Percentiles rank a stretch among this genome's conserved stretches.
Conservation (phyloP, 768 basidiomycete genomes). For the Suillus brevipes region DNA sequence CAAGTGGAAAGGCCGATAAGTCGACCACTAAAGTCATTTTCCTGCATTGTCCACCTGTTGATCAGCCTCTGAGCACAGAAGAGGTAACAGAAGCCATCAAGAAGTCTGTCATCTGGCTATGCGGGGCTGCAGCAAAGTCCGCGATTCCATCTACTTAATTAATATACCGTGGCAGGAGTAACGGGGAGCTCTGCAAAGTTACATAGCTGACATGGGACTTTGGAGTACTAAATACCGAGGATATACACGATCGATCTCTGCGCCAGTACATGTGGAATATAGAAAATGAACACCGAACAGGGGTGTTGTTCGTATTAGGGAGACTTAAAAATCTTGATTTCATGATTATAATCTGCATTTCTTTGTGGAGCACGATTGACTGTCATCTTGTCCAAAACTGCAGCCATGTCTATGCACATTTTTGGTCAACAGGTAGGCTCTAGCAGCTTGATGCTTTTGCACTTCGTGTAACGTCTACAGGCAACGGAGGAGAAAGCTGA, state of each 20-base stretch:
- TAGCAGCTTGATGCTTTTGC: not conserved
- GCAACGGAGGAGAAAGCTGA: slow-evolving; percentile 95
- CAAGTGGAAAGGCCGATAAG: slow-evolving; percentile 30
- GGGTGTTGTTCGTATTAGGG: not conserved
- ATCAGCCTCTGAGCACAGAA: slow-evolving; percentile 61
- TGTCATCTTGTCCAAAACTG: not conserved
- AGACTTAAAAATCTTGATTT: not conserved
- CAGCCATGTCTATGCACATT: slow-evolving; percentile 68
- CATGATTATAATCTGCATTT: not conserved
- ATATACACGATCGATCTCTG: slow-evolving; percentile 1
- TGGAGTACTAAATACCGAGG: slow-evolving; percentile 12
- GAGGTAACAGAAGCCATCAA: slow-evolving; percentile 68
- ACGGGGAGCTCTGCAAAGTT: not conserved
- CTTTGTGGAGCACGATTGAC: not conserved
- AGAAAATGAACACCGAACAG: not conserved
- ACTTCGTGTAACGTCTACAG: slow-evolving; percentile 35
- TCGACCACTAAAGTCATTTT: slow-evolving; percentile 52
- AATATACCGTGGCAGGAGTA: not conserved
- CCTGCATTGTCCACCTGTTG: slow-evolving; percentile 70
- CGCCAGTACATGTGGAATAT: not conserved
- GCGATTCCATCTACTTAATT: not conserved
- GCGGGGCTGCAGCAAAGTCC: slow-evolving; percentile 21
- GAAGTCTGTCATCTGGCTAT: slow-evolving; percentile 62
- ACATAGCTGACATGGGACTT: slow-evolving; percentile 11
- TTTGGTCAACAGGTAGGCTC: slow-evolving; percentile 58